Evolutionary conservation across 1,284 basidiomycete species (phyloP), one percentile per base, ranked within the genome.

Genomic region (Microbotryomycetes sp.): DNA sequence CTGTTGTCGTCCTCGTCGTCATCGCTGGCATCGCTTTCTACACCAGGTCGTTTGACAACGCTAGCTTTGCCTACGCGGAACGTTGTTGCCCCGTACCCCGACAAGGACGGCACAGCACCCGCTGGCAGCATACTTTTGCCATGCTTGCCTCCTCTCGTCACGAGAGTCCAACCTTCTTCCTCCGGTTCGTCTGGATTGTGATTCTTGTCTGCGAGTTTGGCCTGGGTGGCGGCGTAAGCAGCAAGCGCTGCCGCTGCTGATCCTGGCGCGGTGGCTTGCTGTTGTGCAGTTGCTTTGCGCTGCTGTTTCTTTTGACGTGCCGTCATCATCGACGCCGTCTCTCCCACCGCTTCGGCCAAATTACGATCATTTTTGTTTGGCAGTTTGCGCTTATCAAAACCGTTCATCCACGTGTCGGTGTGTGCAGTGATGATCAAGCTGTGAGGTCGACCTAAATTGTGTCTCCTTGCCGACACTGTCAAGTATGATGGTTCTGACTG

Each of bases 101-200:
- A 25, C 7, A 67, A 7, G 3, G 28, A 62, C 26, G 63, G 54
- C n/a, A 28, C 49, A 1, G 54, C 63, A 6, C 62, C 63, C 1
- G 56, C 32, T 1, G 63, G 63, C 32, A 69, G 36, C 29, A 67
- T 22, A 26, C 61, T 62, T 55, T 58, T 63, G 3, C 68, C 68
- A 49, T 69, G 68, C 46, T 49, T 59, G 6, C 68, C 68, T 5
- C 68, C 68, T 3, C 63, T 47, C n/a, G 49, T 48, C 6, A 69
- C 68, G 14, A 65, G 52, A n/a, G 58, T 58, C 68, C 68, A 69
- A 45, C 61, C 67, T 6, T 53, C 65, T n/a, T 69, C 68, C 6
- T 52, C 59, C 3, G 50, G 52, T 36, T 56, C 65, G 45, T 69
- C 67, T 9, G 67, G 67, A 52, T 69, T 67, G 42, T 54, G 54